Evolutionary conservation across 1,284 basidiomycete species (phyloP).

Genomic region (Leccinum angustisporum): DNA sequence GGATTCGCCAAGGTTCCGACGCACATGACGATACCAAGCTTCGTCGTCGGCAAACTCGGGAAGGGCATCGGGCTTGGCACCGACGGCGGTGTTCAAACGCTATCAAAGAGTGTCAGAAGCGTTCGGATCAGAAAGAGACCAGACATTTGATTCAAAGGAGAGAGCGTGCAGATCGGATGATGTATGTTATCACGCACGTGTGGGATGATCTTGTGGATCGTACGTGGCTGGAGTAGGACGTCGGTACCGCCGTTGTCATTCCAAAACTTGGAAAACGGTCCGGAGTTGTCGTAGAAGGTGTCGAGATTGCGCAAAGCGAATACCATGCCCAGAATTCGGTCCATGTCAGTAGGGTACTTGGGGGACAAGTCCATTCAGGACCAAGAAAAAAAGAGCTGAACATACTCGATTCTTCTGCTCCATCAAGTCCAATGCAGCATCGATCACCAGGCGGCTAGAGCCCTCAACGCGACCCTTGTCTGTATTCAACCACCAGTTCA

Average conservation of each 20-base stretch:
- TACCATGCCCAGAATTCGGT: conserved; percentile 1
- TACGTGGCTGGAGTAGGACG: conserved; percentile 22
- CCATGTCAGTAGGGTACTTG: conserved; percentile 13
- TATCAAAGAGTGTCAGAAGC: conserved; percentile 3
- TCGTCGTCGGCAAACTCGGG: conserved; percentile 27
- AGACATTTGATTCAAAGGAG: not conserved
- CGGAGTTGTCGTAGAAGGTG: conserved; percentile 29
- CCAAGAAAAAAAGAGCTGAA: not conserved
- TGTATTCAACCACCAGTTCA: conserved; percentile 42
- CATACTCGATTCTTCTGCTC: conserved; percentile 19
- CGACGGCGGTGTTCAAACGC: conserved; percentile 23
- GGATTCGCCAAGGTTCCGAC: conserved; percentile 5
- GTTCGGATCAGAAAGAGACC: not conserved
- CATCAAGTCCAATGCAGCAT: conserved; percentile 12
- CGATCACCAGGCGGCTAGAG: not conserved
- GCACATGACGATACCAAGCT: conserved; percentile 28
- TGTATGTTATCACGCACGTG: conserved; percentile 22
- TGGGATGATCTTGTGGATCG: conserved; percentile 23
- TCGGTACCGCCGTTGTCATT: conserved; percentile 16
- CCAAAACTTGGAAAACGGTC: conserved; percentile 28
- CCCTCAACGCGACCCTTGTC: conserved; percentile 8
- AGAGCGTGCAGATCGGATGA: not conserved
- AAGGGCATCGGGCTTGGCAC: conserved; percentile 18
- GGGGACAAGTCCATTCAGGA: not conserved
- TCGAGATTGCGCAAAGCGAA: conserved; percentile 10